Base-by-base conservation (phyloP, 257 asterid genomes). In the Fraxinus pennsylvanica region DNA sequence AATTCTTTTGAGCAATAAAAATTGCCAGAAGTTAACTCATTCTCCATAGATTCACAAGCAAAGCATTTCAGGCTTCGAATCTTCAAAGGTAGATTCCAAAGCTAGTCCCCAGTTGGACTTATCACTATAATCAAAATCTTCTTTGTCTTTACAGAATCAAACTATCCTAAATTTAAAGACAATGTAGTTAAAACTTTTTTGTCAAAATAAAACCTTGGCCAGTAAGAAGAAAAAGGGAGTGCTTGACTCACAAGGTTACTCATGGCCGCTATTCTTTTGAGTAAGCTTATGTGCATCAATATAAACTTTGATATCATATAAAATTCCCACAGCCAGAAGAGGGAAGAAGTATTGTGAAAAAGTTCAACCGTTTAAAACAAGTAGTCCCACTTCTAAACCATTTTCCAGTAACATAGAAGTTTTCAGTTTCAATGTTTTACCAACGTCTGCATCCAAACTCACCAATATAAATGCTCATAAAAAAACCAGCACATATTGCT, bases 401-500 rank as follows among this genome's bases (percentile, higher is more conserved):
- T 66, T 74, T 68, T 63, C 70, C 61, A 72, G 63, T 17, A 77
- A 68, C 65, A 74, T 2, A 59, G 67, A 74, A 79, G 67, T 65
- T 21, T 79, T 78, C 50, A 29, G 36, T 72, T 73, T 74, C 71
- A 78, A 8, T 54, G 73, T 67, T 79, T 71, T 74, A 79, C 35
- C 36, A 21, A 33, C 17, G 33, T n/a, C 19, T 9, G 67, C 74
- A 75, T 75, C 73, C 80, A 76, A 80, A 88, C 97, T 89, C 85
- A 96, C 99, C 97, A 65, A 96, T 85, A 75, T 96, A 96, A 67
- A 87, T 75, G 80, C 96, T 89, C 87, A 92, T 89, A 79, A 96
- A 92, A 84, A 90, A 96, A 4, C 92, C 94, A 67, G 94, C 97
- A 90, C 93, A 96, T 74, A 89, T 70, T 81, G 94, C 98, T 87